Evolutionary conservation across 2,329 filamentous ascomycete species (phyloP).

Genomic region (Cordyceps cicadae): DNA sequence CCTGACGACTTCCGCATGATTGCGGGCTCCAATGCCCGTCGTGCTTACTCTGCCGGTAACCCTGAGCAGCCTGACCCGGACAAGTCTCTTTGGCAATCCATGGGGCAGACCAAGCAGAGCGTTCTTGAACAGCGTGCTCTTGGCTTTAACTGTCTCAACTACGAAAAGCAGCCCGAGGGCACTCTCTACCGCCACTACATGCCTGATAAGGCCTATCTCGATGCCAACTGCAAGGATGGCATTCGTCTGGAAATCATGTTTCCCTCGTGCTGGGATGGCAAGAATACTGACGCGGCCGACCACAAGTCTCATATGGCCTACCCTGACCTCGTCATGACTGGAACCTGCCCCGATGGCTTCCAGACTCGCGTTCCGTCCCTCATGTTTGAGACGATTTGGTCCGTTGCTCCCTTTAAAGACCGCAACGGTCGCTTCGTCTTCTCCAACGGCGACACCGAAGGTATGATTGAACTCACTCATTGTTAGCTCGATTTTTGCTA

Average conservation of each 20-base stretch:
- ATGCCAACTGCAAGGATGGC: conserved; percentile 74
- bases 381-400: conserved; percentile 81
- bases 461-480: conserved; percentile 30
- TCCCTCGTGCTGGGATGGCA: conserved; percentile 77
- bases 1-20: conserved; percentile 74
- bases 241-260: conserved; percentile 80
- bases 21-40: conserved; percentile 59
- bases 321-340: conserved; percentile 66
- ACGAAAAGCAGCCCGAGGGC: conserved; percentile 54
- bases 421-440: conserved; percentile 63
- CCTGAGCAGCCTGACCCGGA: conserved; percentile 54
- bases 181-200: conserved; percentile 75
- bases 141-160: conserved; percentile 95
- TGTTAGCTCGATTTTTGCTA: background rate
- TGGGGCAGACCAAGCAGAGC: conserved; percentile 56
- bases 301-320: conserved; percentile 67
- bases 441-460: conserved; percentile 68
- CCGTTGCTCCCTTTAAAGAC: conserved; percentile 57
- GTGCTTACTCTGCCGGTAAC: conserved; percentile 62
- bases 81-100: conserved; percentile 61
- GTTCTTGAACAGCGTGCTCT: conserved; percentile 71
- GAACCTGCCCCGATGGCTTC: conserved; percentile 63
- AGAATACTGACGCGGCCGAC: conserved; percentile 46
- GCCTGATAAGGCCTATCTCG: conserved; percentile 71
- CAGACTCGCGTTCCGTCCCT: conserved; percentile 62